Conservation (phyloP, 805 yeast genomes). For the Lipomyces kockii region DNA sequence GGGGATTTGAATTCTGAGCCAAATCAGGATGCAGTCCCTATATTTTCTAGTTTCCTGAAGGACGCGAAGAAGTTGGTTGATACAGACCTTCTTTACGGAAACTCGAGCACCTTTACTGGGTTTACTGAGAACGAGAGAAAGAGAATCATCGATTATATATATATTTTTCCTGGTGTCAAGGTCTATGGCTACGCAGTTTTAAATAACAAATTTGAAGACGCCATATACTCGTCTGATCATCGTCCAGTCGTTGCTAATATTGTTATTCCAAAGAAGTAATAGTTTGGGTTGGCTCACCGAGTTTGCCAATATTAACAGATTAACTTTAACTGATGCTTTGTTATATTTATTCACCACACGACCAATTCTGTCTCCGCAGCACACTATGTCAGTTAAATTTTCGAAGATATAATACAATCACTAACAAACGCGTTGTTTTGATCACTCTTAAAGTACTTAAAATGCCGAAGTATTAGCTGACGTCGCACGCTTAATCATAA, state of each 20-base stretch:
- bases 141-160: slow-evolving; percentile 52
- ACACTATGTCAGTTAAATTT: not conserved
- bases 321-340: not conserved
- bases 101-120: slow-evolving; percentile 55
- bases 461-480: not conserved
- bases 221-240: slow-evolving; percentile 25
- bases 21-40: slow-evolving; percentile 51
- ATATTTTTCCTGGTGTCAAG: not conserved
- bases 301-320: not conserved
- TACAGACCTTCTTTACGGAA: slow-evolving; percentile 50
- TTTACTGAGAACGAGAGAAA: slow-evolving; percentile 45
- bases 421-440: not conserved
- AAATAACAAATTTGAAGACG: slow-evolving; percentile 27
- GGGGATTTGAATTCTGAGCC: slow-evolving; percentile 65
- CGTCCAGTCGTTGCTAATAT: slow-evolving; percentile 32
- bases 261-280: slow-evolving; percentile 3
- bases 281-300: not conserved
- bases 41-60: slow-evolving; percentile 47
- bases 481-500: not conserved
- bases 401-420: not conserved
- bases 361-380: not conserved
- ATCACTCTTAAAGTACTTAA: not conserved
- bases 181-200: slow-evolving; percentile 22
- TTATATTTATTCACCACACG: not conserved
- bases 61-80: slow-evolving; percentile 46